Evolutionary conservation across 495 filamentous ascomycete genomes (phyloP).

Genomic region (Penicillium maclennaniae): DNA sequence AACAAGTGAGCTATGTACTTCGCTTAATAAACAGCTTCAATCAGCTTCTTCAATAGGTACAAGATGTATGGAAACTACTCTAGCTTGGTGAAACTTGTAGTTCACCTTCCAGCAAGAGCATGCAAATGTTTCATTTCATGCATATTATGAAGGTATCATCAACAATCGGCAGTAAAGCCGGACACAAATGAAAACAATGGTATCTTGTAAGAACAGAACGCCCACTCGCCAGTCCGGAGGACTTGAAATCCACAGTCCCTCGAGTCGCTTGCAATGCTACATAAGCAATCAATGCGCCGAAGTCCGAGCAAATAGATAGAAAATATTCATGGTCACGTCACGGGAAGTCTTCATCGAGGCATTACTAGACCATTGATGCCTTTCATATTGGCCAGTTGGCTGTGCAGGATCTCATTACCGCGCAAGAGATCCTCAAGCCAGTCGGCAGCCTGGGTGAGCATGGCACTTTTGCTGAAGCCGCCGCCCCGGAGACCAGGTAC

Average conservation of each 20-base stretch:
- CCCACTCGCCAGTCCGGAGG: slow-evolving; percentile 7
- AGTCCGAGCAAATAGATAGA: background rate
- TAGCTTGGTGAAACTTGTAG: background rate
- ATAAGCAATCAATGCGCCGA: background rate
- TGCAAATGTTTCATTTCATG: background rate
- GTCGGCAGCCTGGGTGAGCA: slow-evolving; percentile 64
- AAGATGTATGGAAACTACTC: background rate
- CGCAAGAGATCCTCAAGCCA: slow-evolving; percentile 69
- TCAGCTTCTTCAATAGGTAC: background rate
- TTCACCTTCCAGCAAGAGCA: background rate
- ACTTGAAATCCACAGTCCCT: slow-evolving; percentile 8
- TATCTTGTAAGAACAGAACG: slow-evolving; percentile 20
- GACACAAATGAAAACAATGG: slow-evolving; percentile 9
- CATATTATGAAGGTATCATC: background rate
- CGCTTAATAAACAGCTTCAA: background rate
- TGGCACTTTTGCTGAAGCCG: slow-evolving; percentile 75
- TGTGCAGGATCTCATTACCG: slow-evolving; percentile 56
- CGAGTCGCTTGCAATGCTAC: slow-evolving; percentile 13
- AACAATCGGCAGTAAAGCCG: background rate
- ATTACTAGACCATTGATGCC: slow-evolving; percentile 42
- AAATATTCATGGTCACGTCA: slow-evolving; percentile 25
- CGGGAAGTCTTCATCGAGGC: slow-evolving; percentile 30
- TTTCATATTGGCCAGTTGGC: slow-evolving; percentile 43
- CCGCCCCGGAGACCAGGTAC: slow-evolving; percentile 67
- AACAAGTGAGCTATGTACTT: no score